phyloP scores from a whole-genome alignment of 2,329 filamentous ascomycete genomes.

The Colletotrichum sansevieriae region DNA sequence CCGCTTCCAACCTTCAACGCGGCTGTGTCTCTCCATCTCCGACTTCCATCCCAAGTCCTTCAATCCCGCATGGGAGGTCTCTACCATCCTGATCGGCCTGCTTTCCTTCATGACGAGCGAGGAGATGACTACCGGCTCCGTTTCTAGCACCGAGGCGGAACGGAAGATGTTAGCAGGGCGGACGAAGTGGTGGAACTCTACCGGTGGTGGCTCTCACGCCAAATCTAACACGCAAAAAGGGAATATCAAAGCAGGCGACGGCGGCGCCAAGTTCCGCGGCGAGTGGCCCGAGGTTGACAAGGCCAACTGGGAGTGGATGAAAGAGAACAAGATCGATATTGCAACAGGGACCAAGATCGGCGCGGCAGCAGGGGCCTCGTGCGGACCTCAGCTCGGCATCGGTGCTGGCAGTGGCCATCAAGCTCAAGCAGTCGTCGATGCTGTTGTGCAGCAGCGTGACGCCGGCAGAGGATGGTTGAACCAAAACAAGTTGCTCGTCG shows the following conservation, averaged over 20 bases:
- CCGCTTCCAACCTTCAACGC: slow-evolving; percentile 91
- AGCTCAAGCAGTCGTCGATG: slow-evolving; percentile 82
- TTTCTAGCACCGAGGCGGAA: slow-evolving; percentile 82
- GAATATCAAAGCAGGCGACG: slow-evolving; percentile 92
- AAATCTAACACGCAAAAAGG: slow-evolving; percentile 73
- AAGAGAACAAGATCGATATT: slow-evolving; percentile 82
- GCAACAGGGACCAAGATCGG: slow-evolving; percentile 77
- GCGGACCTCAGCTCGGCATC: slow-evolving; percentile 70
- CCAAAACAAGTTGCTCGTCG: slow-evolving; percentile 82
- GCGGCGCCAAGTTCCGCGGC: slow-evolving; percentile 86
- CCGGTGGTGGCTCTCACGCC: slow-evolving; percentile 82
- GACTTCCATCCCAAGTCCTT: slow-evolving; percentile 99
- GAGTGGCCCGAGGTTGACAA: slow-evolving; percentile 92
- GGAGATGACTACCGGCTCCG: slow-evolving; percentile 96
- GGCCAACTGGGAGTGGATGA: slow-evolving; percentile 95
- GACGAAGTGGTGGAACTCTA: slow-evolving; percentile 96
- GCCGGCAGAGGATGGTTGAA: slow-evolving; percentile 86
- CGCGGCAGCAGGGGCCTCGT: slow-evolving; percentile 56
- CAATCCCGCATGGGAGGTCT: slow-evolving; percentile 98
- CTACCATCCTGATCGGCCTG: slow-evolving; percentile 93
- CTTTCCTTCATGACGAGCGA: slow-evolving; percentile 98
- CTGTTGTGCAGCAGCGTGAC: slow-evolving; percentile 79
- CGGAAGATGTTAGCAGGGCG: slow-evolving; percentile 81
- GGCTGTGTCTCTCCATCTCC: slow-evolving; percentile 94
- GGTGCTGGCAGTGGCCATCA: slow-evolving; percentile 71